A percentile compares a stretch with the other conserved stretches of the same genome.
Evolutionary conservation across 768 basidiomycete genomes (phyloP).

Genomic region (Leccinum disarticulatum): DNA sequence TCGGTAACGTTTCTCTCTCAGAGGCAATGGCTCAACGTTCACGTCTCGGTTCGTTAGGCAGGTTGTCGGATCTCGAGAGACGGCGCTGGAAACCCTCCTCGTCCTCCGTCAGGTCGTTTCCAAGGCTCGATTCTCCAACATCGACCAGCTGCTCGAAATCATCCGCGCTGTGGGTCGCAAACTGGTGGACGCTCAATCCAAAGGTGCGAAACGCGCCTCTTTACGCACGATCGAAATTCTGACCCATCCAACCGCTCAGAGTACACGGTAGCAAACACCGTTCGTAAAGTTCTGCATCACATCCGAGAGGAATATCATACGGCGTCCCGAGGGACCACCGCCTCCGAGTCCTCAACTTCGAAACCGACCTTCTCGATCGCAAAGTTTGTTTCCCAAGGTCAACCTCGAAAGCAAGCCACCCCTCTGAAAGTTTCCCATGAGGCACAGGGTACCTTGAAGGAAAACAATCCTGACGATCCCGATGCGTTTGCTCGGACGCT

Average conservation of each 20-base stretch:
- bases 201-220: conserved; percentile 54
- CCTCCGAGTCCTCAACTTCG: conserved; percentile 32
- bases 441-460: conserved; percentile 55
- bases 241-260: conserved; percentile 48
- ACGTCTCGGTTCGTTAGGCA: conserved; percentile 52
- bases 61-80: conserved; percentile 84
- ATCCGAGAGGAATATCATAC: conserved; percentile 94
- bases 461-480: conserved; percentile 73
- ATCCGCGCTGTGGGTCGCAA: conserved; percentile 78
- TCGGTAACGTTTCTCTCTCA: conserved; percentile 37
- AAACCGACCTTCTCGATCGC: conserved; percentile 66
- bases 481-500: conserved; percentile 75
- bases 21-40: neutral
- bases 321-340: conserved; percentile 52
- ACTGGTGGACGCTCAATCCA: conserved; percentile 89
- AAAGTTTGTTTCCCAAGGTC: conserved; percentile 80
- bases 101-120: conserved; percentile 89
- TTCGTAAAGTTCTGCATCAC: conserved; percentile 89
- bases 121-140: conserved; percentile 79
- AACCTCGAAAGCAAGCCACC: conserved; percentile 52
- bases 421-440: conserved; percentile 43
- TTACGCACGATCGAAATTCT: conserved; percentile 1
- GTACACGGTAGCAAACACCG: conserved; percentile 92
- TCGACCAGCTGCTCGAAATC: conserved; percentile 79
- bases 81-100: conserved; percentile 86